Base-by-base conservation (phyloP, 805 yeast genomes). In the Debaryomyces maramus region DNA sequence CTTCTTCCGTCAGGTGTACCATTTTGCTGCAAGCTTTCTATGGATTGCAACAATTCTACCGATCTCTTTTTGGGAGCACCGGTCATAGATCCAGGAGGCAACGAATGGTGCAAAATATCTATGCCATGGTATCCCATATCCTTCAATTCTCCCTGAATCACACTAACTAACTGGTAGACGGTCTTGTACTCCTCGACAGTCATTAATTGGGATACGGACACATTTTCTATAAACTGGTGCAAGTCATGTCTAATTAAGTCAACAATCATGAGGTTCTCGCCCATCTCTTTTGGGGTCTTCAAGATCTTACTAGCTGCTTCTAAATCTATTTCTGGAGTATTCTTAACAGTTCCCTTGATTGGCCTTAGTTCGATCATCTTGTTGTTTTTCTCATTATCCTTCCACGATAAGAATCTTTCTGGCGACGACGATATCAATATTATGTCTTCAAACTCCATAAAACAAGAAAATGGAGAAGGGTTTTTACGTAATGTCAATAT, bases 31-130 rank as follows among this genome's bases (percentile, higher is more conserved):
- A 67, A 39, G 8, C 61, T 50, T 51, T 85, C 93, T 5, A 85
- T 59, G 0, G 58, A 56, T 44, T 83, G 85, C 20, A 93, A 68
- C 4, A 95, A 60, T 59, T 91, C 93, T 5, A 93, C 95, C 0
- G 97, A 88, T 43, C 96, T 75, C 51, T 83, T 85, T 65, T 93
- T 93, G 2, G 99, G 99, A 0, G 99, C 99, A 3, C 99, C 99
- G 0, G 99, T 93, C 99, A 93, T 93, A 0, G 98, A 91, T 0
- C 99, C 99, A 0, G 99, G 97, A 3, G 99, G 99, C 24, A 95
- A 67, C 0, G 96, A 80, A 43, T 79, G 79, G 15, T 80, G 75
- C 9, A 93, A 70, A 2, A 91, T 67, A 57, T 93, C 98, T 17
- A 90, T 66, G 0, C 98, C 99, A 9, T 73, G 66, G 48, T 74